phyloP scores from a whole-genome alignment of 2,329 filamentous ascomycete genomes.

The Peltaster fructicola region DNA sequence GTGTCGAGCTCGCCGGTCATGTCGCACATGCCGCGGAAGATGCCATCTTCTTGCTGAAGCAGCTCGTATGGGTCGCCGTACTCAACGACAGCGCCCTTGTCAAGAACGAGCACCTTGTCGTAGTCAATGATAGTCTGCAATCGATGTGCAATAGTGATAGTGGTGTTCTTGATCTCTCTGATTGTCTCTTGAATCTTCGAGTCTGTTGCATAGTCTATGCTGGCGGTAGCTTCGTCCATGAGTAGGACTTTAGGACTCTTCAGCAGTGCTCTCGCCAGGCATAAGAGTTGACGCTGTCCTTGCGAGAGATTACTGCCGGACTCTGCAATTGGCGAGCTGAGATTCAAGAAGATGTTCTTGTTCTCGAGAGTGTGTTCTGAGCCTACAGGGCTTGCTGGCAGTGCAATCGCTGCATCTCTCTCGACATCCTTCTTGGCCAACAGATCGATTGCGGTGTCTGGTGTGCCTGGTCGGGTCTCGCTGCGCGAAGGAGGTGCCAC shows the following conservation, averaged over 20 bases:
- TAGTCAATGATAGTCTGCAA: slow-evolving; percentile 96
- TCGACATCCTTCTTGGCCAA: slow-evolving; percentile 6
- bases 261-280: slow-evolving; percentile 78
- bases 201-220: slow-evolving; percentile 92
- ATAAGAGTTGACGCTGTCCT: slow-evolving; percentile 86
- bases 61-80: slow-evolving; percentile 81
- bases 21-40: slow-evolving; percentile 51
- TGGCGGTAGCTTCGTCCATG: slow-evolving; percentile 97
- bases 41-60: slow-evolving; percentile 49
- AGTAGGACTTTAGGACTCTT: slow-evolving; percentile 86
- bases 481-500: slow-evolving; percentile 41
- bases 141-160: slow-evolving; percentile 89
- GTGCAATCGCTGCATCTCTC: slow-evolving; percentile 9
- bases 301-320: slow-evolving; percentile 91
- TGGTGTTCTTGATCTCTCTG: slow-evolving; percentile 76
- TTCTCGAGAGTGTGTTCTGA: slow-evolving; percentile 42
- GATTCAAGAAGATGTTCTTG: slow-evolving; percentile 85
- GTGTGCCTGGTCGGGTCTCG: slow-evolving; percentile 18
- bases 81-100: slow-evolving; percentile 74
- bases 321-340: slow-evolving; percentile 68
- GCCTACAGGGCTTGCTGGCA: slow-evolving; percentile 8
- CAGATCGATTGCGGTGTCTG: slow-evolving; percentile 10
- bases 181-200: slow-evolving; percentile 93
- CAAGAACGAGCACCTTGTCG: slow-evolving; percentile 88
- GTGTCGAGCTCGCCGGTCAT: slow-evolving; percentile 46